phyloP scores from a whole-genome alignment of 768 basidiomycete species.

The Saitozyma sp. region DNA sequence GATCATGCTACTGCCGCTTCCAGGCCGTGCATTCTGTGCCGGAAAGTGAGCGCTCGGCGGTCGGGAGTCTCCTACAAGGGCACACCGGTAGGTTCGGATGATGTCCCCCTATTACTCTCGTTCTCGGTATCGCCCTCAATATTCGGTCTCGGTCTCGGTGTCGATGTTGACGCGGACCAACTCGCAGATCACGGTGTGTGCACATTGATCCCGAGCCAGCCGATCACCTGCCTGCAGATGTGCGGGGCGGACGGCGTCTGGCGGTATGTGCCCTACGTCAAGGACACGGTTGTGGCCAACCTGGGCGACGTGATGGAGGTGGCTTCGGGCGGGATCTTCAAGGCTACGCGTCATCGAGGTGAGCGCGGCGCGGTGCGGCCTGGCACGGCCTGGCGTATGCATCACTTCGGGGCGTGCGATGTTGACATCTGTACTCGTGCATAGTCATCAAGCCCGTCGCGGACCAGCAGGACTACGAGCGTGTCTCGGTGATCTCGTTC shows the following conservation, averaged over 20 bases:
- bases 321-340: slow-evolving; percentile 5
- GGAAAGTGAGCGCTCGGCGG: not conserved
- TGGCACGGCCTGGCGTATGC: too few relatives aligned
- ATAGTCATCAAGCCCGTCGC: slow-evolving; percentile 1
- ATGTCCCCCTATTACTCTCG: too few relatives aligned
- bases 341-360: slow-evolving; percentile 2
- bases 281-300: slow-evolving; percentile 30
- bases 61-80: not conserved
- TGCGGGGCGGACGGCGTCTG: slow-evolving; percentile 27
- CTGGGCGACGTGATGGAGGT: slow-evolving; percentile 33
- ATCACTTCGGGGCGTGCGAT: too few relatives aligned
- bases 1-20: slow-evolving; percentile 12
- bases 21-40: not conserved
- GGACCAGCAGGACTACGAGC: slow-evolving; percentile 1
- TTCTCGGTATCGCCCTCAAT: too few relatives aligned
- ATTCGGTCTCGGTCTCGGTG: too few relatives aligned
- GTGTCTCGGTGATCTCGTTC: slow-evolving; percentile 3
- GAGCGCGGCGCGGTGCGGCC: not conserved
- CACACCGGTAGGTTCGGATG: not conserved
- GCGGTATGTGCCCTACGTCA: slow-evolving; percentile 33
- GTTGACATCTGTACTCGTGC: not conserved
- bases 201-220: slow-evolving; percentile 22
- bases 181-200: slow-evolving; percentile 6
- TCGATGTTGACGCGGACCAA: too few relatives aligned
- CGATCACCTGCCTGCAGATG: slow-evolving; percentile 30